phyloP scores from a whole-genome alignment of 164 flowering plant genomes.

The Liriodendron chinense region DNA sequence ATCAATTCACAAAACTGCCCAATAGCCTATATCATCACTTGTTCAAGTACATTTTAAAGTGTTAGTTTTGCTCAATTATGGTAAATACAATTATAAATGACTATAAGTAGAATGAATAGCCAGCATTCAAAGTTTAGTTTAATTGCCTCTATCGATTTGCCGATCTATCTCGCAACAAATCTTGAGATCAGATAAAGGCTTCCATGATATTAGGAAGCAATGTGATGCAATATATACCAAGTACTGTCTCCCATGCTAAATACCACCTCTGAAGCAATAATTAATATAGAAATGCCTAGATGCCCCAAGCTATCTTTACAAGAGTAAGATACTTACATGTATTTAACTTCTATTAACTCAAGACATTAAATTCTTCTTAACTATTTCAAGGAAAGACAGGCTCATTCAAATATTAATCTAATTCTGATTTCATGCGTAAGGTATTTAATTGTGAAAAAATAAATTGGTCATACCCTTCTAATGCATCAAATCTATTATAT shows the following conservation, averaged over 20 bases:
- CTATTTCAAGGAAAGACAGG: background rate
- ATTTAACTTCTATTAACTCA: background rate
- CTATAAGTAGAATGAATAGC: too few species aligned
- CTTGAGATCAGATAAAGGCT: background rate
- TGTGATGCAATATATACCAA: background rate
- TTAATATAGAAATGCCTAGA: background rate
- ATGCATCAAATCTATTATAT: background rate
- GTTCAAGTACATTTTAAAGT: too few species aligned
- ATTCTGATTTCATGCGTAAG: background rate
- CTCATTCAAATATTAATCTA: too few species aligned
- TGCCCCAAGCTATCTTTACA: background rate
- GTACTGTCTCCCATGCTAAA: background rate
- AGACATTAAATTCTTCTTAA: background rate
- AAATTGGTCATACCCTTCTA: background rate
- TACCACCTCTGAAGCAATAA: background rate
- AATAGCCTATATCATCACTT: too few species aligned
- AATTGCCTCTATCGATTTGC: too few species aligned
- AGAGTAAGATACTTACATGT: background rate
- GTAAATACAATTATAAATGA: too few species aligned
- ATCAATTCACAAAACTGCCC: too few species aligned
- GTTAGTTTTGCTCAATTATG: too few species aligned
- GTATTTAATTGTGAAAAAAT: too few species aligned
- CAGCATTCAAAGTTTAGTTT: too few species aligned
- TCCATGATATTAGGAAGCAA: background rate
- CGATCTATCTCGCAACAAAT: background rate